Percentiles rank a stretch among this genome's conserved stretches.
phyloP scores from a whole-genome alignment of 2,329 filamentous ascomycete genomes.

The Xylaria sp. region DNA sequence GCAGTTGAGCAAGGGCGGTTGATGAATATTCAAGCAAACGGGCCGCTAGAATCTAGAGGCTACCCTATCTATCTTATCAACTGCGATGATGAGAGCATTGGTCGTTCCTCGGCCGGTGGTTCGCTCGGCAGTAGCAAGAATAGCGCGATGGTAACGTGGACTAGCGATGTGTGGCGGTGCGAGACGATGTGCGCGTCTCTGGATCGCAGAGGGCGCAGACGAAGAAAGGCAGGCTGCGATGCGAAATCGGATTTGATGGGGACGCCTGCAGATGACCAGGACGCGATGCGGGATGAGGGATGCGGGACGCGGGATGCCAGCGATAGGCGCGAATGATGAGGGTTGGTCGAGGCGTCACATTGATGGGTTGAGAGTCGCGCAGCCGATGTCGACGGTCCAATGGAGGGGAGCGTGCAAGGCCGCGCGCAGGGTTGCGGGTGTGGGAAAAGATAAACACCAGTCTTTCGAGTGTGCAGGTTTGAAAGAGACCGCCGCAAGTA shows the following conservation, averaged over 20 bases:
- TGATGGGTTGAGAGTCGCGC: not conserved
- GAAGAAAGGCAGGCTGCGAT: not conserved
- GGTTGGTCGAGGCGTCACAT: slow-evolving; percentile 17
- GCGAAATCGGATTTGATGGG: not conserved
- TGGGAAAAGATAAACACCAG: not conserved
- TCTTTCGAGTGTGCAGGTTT: not conserved
- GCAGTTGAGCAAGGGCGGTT: not conserved
- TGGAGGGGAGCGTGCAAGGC: not conserved
- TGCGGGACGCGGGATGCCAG: slow-evolving; percentile 26
- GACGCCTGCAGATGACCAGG: not conserved
- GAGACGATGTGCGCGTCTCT: not conserved
- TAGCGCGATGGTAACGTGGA: not conserved
- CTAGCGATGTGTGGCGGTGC: not conserved
- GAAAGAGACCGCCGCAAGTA: no score
- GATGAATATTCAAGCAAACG: slow-evolving; percentile 24
- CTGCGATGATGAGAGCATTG: slow-evolving; percentile 29
- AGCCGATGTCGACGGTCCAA: not conserved
- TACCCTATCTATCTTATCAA: slow-evolving; percentile 23
- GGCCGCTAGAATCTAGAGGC: slow-evolving; percentile 7
- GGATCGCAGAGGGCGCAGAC: not conserved
- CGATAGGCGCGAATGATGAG: slow-evolving; percentile 21
- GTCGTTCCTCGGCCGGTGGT: not conserved
- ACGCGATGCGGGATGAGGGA: slow-evolving; percentile 27
- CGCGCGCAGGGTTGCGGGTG: not conserved
- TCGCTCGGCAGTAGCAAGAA: not conserved